phyloP scores from a whole-genome alignment of 306 rosid genomes.

The Cucurbita ficifolia region DNA sequence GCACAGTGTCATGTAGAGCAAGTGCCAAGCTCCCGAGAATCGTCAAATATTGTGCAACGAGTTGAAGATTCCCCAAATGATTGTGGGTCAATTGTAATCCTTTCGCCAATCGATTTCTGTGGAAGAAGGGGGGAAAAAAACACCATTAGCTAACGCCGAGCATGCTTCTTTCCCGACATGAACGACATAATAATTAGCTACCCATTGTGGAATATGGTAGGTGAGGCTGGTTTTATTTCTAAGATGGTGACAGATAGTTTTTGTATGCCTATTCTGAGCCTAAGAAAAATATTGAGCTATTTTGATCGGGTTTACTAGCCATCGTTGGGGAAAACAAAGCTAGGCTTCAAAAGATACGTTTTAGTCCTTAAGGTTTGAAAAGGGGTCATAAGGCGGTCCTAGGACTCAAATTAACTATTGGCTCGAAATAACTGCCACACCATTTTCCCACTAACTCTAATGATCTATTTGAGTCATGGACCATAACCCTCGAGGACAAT shows the following conservation, averaged over 20 bases:
- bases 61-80: constrained; percentile 92
- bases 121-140: not conserved
- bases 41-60: constrained; percentile 85
- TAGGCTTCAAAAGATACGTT: not conserved
- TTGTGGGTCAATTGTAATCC: constrained; percentile 86
- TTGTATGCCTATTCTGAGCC: not conserved
- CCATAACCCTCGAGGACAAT: not conserved
- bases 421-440: not conserved
- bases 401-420: not conserved
- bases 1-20: constrained; percentile 65
- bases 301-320: not conserved
- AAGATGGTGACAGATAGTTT: not conserved
- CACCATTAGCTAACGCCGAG: not conserved
- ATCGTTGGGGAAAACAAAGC: not conserved
- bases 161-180: not conserved
- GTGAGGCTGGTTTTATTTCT: not conserved
- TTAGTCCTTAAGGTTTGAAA: not conserved
- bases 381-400: not conserved
- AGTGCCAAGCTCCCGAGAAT: constrained; percentile 92
- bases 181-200: not conserved
- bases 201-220: not conserved
- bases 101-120: constrained; percentile 83
- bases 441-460: not conserved
- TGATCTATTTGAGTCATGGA: not conserved
- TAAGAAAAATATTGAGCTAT: not conserved